A percentile compares a stretch with the other conserved stretches of the same genome.
These are phyloP conservation scores for Saccharum hybrid DNA, from an alignment of 202 grass and related monocot species.

Conservation along the genomic window DNA sequence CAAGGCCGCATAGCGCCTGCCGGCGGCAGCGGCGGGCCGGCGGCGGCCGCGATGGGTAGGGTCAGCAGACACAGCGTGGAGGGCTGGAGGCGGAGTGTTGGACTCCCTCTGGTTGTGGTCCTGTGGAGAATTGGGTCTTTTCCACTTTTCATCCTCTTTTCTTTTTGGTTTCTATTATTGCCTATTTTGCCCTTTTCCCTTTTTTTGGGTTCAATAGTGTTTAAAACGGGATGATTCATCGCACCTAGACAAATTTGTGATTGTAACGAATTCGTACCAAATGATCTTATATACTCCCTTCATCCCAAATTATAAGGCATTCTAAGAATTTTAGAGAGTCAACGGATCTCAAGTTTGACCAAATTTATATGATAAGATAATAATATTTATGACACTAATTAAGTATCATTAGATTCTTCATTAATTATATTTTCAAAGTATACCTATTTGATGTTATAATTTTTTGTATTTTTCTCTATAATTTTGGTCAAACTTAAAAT, in stretches of 20 bases:
- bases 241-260: slow-evolving; percentile 4
- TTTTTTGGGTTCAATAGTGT: neutral
- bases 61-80: slow-evolving; percentile 16
- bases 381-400: no score
- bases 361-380: no score
- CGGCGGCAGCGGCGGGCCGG: slow-evolving; percentile 10
- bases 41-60: slow-evolving; percentile 7
- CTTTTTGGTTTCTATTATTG: neutral
- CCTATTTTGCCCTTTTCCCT: no score
- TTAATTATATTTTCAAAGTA: no score
- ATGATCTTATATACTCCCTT: neutral
- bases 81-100: slow-evolving; percentile 11
- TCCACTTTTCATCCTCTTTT: slow-evolving; percentile 25
- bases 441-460: no score
- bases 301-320: no score
- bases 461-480: no score
- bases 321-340: no score
- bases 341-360: no score
- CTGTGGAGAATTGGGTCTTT: slow-evolving; percentile 6
- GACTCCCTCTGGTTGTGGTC: slow-evolving; percentile 30
- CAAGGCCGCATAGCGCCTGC: slow-evolving; percentile 48
- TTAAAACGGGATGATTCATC: slow-evolving; percentile 11
- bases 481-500: no score
- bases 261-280: neutral
- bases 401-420: no score